Evolutionary conservation across 2,329 filamentous ascomycete genomes (phyloP).

Genomic region (Exophiala sideris): DNA sequence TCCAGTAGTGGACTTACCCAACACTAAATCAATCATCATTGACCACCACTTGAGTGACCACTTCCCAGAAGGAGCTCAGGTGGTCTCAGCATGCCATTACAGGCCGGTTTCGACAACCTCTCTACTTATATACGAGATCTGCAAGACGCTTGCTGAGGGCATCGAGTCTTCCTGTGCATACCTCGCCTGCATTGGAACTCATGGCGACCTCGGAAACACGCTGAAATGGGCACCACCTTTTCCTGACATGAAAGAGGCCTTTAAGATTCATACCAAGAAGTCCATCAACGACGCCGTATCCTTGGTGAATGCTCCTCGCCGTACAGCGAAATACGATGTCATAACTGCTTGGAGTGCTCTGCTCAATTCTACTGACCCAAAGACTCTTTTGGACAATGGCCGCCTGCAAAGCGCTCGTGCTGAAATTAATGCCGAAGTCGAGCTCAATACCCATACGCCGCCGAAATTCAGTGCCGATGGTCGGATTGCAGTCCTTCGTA

Average conservation of each 20-base stretch:
- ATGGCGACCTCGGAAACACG: slow-evolving; percentile 63
- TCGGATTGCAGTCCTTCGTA: slow-evolving; percentile 61
- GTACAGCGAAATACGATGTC: slow-evolving; percentile 61
- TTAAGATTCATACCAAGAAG: slow-evolving; percentile 62
- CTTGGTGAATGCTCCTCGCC: slow-evolving; percentile 62
- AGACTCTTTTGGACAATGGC: slow-evolving; percentile 49
- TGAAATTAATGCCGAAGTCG: slow-evolving; percentile 61
- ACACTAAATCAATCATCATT: slow-evolving; percentile 55
- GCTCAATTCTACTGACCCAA: slow-evolving; percentile 48
- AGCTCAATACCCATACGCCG: slow-evolving; percentile 58
- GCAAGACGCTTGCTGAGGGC: slow-evolving; percentile 52
- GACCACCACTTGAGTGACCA: slow-evolving; percentile 64
- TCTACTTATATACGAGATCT: slow-evolving; percentile 63
- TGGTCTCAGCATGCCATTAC: slow-evolving; percentile 61
- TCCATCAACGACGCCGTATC: slow-evolving; percentile 61
- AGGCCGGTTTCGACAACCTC: slow-evolving; percentile 65
- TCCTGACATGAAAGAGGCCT: slow-evolving; percentile 60
- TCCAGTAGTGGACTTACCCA: slow-evolving; percentile 50
- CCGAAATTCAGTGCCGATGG: slow-evolving; percentile 63
- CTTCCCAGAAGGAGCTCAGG: slow-evolving; percentile 54
- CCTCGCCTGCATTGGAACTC: slow-evolving; percentile 63
- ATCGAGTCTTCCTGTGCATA: slow-evolving; percentile 54
- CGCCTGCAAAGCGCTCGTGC: slow-evolving; percentile 53
- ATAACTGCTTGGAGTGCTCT: slow-evolving; percentile 60
- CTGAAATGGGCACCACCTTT: slow-evolving; percentile 66